Percentiles rank a stretch among this genome's conserved stretches.
phyloP scores from a whole-genome alignment of 2,329 filamentous ascomycete species.

The Ophiosphaerella narmari region DNA sequence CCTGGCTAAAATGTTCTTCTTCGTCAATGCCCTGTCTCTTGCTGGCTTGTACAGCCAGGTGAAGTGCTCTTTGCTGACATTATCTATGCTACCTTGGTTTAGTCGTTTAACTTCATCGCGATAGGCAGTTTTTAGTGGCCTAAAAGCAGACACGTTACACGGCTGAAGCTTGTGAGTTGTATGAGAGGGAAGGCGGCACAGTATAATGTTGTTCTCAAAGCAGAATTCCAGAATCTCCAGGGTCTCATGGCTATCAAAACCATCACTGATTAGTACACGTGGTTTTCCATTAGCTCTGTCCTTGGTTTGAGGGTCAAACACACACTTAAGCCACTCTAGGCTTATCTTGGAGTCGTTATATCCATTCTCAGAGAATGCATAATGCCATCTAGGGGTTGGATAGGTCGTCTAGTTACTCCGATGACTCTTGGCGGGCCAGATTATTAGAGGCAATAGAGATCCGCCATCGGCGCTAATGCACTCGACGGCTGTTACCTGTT shows the following conservation, averaged over 20 bases:
- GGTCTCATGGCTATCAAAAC: conserved; percentile 44
- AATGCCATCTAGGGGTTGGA: conserved; percentile 21
- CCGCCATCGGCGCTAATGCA: conserved; percentile 18
- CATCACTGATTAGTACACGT: conserved; percentile 42
- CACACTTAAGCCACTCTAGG: conserved; percentile 40
- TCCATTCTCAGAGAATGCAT: conserved; percentile 14
- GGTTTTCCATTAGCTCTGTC: conserved; percentile 33
- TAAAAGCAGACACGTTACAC: conserved; percentile 4
- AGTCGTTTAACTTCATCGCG: conserved; percentile 17
- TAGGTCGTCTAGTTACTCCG: conserved; percentile 17
- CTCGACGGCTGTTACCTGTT: conserved; percentile 15
- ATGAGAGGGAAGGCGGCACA: background rate
- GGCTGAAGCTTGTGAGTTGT: too few species aligned
- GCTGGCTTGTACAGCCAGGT: conserved; percentile 27
- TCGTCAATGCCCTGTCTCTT: conserved; percentile 24
- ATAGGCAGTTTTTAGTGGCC: conserved; percentile 15
- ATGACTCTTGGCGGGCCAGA: conserved; percentile 21
- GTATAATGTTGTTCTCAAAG: conserved; percentile 33
- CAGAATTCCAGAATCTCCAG: conserved; percentile 41
- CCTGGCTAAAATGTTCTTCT: conserved; percentile 35
- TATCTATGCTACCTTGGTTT: conserved; percentile 9
- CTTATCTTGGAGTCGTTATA: conserved; percentile 41
- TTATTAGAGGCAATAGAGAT: conserved; percentile 13
- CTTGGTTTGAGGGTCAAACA: conserved; percentile 45
- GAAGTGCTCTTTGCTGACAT: conserved; percentile 20